A percentile compares a stretch with the other conserved stretches of the same genome.
Evolutionary conservation across 164 flowering plant species (phyloP).

Genomic region (Magnolia changhungtana): DNA sequence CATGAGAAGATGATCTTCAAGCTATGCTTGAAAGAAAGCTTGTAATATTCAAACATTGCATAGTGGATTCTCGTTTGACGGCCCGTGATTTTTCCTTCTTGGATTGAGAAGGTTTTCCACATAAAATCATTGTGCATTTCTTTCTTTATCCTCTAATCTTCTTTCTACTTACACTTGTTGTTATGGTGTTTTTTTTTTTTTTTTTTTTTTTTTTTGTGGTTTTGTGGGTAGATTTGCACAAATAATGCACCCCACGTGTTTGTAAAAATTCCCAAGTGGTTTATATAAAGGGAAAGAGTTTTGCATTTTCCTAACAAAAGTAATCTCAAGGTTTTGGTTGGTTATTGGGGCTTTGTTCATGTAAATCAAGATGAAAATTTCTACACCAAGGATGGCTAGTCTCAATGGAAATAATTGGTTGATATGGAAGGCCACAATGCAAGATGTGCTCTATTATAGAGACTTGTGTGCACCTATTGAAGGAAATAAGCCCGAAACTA

Average conservation of each 20-base stretch:
- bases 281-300: neutral
- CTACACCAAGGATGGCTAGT: neutral
- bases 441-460: neutral
- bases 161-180: neutral
- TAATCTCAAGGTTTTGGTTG: neutral
- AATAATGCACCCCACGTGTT: neutral
- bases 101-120: neutral
- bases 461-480: neutral
- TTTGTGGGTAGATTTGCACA: too few relatives aligned
- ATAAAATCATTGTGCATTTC: neutral
- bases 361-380: neutral
- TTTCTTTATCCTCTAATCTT: neutral
- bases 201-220: too few relatives aligned
- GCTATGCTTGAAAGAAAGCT: neutral
- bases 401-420: neutral
- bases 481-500: neutral
- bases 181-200: neutral
- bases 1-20: neutral
- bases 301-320: neutral
- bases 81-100: neutral
- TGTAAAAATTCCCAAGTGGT: neutral
- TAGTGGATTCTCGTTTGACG: neutral
- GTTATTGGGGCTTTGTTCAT: neutral
- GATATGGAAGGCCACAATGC: neutral
- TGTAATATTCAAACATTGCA: too few relatives aligned